Evolutionary conservation across 2,329 filamentous ascomycete genomes (phyloP).

Genomic region (Colletotrichum musae): DNA sequence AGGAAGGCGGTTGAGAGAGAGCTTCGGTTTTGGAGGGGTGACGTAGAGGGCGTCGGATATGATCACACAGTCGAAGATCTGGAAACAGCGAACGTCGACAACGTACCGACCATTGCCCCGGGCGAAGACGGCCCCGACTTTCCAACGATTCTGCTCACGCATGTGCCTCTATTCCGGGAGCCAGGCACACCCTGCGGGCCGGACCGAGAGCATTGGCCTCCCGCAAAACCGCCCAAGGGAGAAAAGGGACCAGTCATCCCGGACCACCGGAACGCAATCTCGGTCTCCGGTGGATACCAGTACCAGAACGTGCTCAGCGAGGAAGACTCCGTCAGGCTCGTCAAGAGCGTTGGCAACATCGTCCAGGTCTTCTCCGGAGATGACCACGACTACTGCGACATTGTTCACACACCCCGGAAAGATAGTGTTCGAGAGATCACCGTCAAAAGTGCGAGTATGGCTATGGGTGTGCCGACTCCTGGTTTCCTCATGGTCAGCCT

Average conservation of each 20-base stretch:
- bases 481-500: slow-evolving; percentile 91
- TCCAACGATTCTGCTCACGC: slow-evolving; percentile 89
- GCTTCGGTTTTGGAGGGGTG: slow-evolving; percentile 74
- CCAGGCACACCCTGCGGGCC: slow-evolving; percentile 91
- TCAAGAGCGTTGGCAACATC: slow-evolving; percentile 85
- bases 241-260: slow-evolving; percentile 66
- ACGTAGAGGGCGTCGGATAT: slow-evolving; percentile 68
- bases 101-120: slow-evolving; percentile 57
- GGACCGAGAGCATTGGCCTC: slow-evolving; percentile 86
- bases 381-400: slow-evolving; percentile 97
- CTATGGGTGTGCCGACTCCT: slow-evolving; percentile 91
- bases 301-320: slow-evolving; percentile 94
- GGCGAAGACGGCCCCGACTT: slow-evolving; percentile 71
- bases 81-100: slow-evolving; percentile 52
- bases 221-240: slow-evolving; percentile 72
- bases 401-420: slow-evolving; percentile 81
- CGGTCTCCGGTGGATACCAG: slow-evolving; percentile 86
- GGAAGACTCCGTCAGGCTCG: slow-evolving; percentile 80
- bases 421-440: slow-evolving; percentile 85
- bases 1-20: slow-evolving; percentile 78
- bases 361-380: slow-evolving; percentile 93
- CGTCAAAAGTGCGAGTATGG: slow-evolving; percentile 95
- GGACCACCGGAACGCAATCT: slow-evolving; percentile 84
- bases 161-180: slow-evolving; percentile 89
- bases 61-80: slow-evolving; percentile 73